Percentiles rank a stretch among this genome's conserved stretches.
Conservation (phyloP, 1,139 yeast species). For the Kluyveromyces marxianus region DNA sequence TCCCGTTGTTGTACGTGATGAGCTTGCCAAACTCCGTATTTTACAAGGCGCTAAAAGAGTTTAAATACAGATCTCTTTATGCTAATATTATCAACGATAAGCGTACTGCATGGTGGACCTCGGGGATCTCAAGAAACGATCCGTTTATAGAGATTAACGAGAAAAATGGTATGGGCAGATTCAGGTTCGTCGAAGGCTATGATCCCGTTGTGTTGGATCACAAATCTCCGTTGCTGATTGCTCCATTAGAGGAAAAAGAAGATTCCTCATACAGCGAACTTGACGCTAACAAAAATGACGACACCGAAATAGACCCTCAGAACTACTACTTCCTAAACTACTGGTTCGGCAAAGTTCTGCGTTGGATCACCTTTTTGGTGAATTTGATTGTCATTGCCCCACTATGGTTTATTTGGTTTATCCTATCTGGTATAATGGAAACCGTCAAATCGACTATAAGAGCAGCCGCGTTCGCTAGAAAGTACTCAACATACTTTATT, state of each 20-base stretch:
- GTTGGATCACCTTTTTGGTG: conserved; percentile 41
- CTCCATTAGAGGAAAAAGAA: background rate
- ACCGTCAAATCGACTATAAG: conserved; percentile 30
- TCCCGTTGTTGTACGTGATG: conserved; percentile 59
- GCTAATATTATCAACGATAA: conserved; percentile 74
- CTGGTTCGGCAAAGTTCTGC: conserved; percentile 33
- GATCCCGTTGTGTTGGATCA: conserved; percentile 30
- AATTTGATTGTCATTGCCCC: conserved; percentile 45
- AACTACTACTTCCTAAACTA: conserved; percentile 20
- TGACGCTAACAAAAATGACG: conserved; percentile 7
- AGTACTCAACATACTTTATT: conserved; percentile 31
- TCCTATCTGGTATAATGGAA: conserved; percentile 38
- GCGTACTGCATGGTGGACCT: conserved; percentile 75
- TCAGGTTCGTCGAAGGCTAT: conserved; percentile 21
- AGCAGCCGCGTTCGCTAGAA: conserved; percentile 25
- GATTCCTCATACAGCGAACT: conserved; percentile 8
- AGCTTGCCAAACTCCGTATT: conserved; percentile 56
- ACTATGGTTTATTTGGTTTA: conserved; percentile 43
- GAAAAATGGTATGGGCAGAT: conserved; percentile 20
- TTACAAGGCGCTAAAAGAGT: conserved; percentile 45
- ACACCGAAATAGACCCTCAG: conserved; percentile 1
- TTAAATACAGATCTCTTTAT: conserved; percentile 50
- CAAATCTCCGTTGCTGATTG: conserved; percentile 19
- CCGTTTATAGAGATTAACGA: conserved; percentile 40
- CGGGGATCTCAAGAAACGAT: conserved; percentile 59